phyloP scores from a whole-genome alignment of 2,329 filamentous ascomycete genomes.

The Alternaria sp. region DNA sequence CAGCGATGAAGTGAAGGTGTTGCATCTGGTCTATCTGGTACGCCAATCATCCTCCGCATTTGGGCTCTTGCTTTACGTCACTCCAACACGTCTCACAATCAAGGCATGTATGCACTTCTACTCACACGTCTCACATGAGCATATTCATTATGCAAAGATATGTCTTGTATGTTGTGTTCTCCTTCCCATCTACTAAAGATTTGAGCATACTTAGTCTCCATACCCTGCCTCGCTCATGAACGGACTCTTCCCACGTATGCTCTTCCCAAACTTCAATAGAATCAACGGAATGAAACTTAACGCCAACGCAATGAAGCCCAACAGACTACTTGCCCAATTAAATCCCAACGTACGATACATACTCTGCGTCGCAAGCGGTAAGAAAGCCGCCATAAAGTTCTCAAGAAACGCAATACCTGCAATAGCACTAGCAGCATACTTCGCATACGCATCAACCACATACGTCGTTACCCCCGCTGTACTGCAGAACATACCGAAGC shows the following conservation, averaged over 20 bases:
- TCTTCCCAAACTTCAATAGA: conserved; percentile 51
- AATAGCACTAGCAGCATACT: conserved; percentile 58
- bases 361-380: conserved; percentile 55
- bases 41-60: background rate
- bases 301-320: conserved; percentile 53
- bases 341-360: conserved; percentile 59
- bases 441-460: conserved; percentile 57
- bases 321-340: conserved; percentile 56
- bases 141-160: background rate
- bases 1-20: background rate
- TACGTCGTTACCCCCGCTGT: conserved; percentile 57
- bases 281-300: conserved; percentile 55
- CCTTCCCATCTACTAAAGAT: background rate
- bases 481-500: conserved; percentile 57
- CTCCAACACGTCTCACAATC: background rate
- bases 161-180: background rate
- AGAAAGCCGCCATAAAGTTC: conserved; percentile 56
- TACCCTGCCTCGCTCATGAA: conserved; percentile 46
- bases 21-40: background rate
- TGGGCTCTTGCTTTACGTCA: background rate
- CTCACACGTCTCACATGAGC: background rate
- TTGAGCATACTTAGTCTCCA: background rate
- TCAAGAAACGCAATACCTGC: conserved; percentile 58
- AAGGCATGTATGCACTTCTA: background rate
- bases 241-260: conserved; percentile 48